A percentile compares a stretch with the other conserved stretches of the same genome.
phyloP scores from a whole-genome alignment of 169 alveolate species.

The Plasmodium ovale region DNA sequence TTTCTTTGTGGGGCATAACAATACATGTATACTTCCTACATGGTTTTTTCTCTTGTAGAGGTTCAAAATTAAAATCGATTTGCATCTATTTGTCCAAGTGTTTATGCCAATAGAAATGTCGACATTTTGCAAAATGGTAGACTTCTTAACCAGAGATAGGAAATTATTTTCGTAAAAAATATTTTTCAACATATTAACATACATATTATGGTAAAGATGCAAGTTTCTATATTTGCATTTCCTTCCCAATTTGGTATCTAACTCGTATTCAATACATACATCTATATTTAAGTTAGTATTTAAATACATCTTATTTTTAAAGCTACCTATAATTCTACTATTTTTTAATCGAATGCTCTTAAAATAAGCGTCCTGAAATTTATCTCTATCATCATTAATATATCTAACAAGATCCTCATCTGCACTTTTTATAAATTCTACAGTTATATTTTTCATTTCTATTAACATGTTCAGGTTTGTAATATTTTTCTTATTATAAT shows the following conservation, averaged over 20 bases:
- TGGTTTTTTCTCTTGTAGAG: slow-evolving; percentile 5
- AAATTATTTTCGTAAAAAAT: slow-evolving; percentile 23
- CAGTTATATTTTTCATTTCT: slow-evolving; percentile 21
- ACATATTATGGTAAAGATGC: slow-evolving; percentile 26
- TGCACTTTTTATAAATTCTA: slow-evolving; percentile 1
- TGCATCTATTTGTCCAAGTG: slow-evolving; percentile 10
- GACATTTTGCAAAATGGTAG: neutral
- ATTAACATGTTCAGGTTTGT: slow-evolving; percentile 24
- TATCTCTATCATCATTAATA: neutral
- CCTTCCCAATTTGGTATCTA: slow-evolving; percentile 8
- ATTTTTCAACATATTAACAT: slow-evolving; percentile 7
- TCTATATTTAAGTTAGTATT: slow-evolving; percentile 34
- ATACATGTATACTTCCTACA: slow-evolving; percentile 13
- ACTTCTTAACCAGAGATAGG: neutral
- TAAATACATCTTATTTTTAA: slow-evolving; percentile 17
- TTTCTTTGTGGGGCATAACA: slow-evolving; percentile 35
- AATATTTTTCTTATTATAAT: slow-evolving; percentile 32
- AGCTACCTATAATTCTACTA: slow-evolving; percentile 33
- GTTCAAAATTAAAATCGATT: slow-evolving; percentile 17
- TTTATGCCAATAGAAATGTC: slow-evolving; percentile 1
- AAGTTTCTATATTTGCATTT: slow-evolving; percentile 24
- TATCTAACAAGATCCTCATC: slow-evolving; percentile 13
- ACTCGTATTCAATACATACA: slow-evolving; percentile 28
- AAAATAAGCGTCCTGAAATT: neutral
- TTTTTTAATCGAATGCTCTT: slow-evolving; percentile 20